Conservation (phyloP, 768 basidiomycete species). For the Suillus discolor region DNA sequence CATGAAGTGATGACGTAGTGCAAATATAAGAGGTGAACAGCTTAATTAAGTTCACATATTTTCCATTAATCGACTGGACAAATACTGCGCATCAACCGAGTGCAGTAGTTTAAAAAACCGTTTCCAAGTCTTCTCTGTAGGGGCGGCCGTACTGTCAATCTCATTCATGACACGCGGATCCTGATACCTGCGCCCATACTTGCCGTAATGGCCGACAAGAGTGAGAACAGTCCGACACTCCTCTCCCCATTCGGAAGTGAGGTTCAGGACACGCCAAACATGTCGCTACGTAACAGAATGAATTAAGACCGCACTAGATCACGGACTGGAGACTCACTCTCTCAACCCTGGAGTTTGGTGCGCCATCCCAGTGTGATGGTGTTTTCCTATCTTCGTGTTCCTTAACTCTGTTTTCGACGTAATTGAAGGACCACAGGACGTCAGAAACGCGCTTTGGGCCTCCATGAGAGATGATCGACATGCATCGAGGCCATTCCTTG, state of each 20-base stretch:
- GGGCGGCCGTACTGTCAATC: conserved; percentile 47
- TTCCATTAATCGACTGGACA: background rate
- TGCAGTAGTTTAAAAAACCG: conserved; percentile 51
- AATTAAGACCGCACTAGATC: conserved; percentile 3
- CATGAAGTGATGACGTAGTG: background rate
- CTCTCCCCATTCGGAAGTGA: conserved; percentile 44
- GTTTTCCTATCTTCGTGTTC: conserved; percentile 45
- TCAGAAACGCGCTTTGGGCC: conserved; percentile 42
- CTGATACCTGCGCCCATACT: conserved; percentile 48
- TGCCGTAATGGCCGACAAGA: conserved; percentile 60
- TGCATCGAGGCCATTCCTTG: conserved; percentile 47
- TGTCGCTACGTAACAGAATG: conserved; percentile 37
- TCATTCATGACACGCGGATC: conserved; percentile 53
- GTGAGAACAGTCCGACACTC: conserved; percentile 52
- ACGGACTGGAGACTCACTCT: conserved; percentile 38
- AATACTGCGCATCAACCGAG: conserved; percentile 41
- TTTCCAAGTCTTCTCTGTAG: conserved; percentile 49
- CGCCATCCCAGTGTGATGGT: conserved; percentile 43
- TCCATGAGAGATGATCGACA: conserved; percentile 38
- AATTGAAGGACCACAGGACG: conserved; percentile 50
- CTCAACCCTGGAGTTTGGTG: conserved; percentile 40
- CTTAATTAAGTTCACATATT: background rate
- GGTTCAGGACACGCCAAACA: conserved; percentile 51
- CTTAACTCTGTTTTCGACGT: conserved; percentile 53
- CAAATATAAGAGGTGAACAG: background rate